A percentile compares a stretch with the other conserved stretches of the same genome.
phyloP scores from a whole-genome alignment of 208 protist species.

The Crithidia fasciculata region DNA sequence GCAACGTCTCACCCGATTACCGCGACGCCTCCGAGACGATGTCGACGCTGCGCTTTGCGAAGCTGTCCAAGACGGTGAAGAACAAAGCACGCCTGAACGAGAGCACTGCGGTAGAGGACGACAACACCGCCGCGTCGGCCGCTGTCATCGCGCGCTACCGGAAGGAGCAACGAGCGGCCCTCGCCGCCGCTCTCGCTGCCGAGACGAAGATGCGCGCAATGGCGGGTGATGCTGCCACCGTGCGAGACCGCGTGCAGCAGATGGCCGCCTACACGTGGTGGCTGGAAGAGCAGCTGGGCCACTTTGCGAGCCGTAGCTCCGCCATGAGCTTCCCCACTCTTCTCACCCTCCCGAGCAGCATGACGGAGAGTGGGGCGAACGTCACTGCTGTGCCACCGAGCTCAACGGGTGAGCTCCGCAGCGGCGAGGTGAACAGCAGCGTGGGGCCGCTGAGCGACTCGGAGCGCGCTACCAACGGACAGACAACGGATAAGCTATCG shows the following conservation, averaged over 20 bases:
- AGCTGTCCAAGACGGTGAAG: slow-evolving; percentile 38
- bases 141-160: slow-evolving; percentile 6
- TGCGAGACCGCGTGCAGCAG: slow-evolving; percentile 27
- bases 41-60: slow-evolving; percentile 85
- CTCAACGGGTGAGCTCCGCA: background rate
- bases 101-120: slow-evolving; percentile 2
- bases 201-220: slow-evolving; percentile 18
- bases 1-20: slow-evolving; percentile 72
- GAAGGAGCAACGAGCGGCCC: slow-evolving; percentile 8
- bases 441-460: slow-evolving; percentile 8
- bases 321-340: background rate
- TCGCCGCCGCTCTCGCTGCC: slow-evolving; percentile 10
- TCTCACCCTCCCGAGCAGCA: background rate
- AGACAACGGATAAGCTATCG: background rate
- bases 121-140: background rate
- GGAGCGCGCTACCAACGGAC: background rate
- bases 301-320: slow-evolving; percentile 19
- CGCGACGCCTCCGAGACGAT: slow-evolving; percentile 69
- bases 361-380: background rate
- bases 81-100: slow-evolving; percentile 36
- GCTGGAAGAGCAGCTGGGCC: slow-evolving; percentile 57
- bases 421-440: slow-evolving; percentile 7
- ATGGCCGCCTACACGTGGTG: slow-evolving; percentile 49
- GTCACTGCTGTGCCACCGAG: background rate
- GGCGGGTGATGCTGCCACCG: slow-evolving; percentile 4